These are phyloP conservation scores for Talaromyces amestolkiae DNA, from an alignment of 2,329 filamentous ascomycete genomes.

Conservation along the genomic window DNA sequence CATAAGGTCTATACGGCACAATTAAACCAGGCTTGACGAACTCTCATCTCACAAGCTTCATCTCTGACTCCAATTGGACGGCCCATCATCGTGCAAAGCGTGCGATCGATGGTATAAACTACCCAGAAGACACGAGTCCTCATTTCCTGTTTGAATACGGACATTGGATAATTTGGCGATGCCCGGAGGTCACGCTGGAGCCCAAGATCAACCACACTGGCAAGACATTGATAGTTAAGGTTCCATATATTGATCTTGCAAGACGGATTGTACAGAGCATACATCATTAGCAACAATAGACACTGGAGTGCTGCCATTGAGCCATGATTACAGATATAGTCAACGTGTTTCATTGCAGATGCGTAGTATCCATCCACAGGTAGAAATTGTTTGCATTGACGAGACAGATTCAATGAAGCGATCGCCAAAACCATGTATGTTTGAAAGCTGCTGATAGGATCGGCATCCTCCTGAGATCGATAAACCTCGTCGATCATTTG, in stretches of 20 bases:
- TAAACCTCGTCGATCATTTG: constrained; percentile 39
- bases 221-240: constrained; percentile 56
- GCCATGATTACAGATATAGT: constrained; percentile 49
- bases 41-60: constrained; percentile 54
- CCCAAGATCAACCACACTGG: constrained; percentile 52
- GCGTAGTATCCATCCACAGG: constrained; percentile 52
- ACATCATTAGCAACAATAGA: constrained; percentile 44
- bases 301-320: constrained; percentile 53
- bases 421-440: constrained; percentile 56
- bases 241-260: constrained; percentile 55
- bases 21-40: constrained; percentile 27
- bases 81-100: constrained; percentile 56
- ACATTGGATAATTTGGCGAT: constrained; percentile 38
- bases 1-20: not conserved
- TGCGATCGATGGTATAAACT: constrained; percentile 52
- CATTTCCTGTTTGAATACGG: constrained; percentile 53
- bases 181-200: constrained; percentile 51
- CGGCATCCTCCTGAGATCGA: constrained; percentile 19
- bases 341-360: constrained; percentile 48
- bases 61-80: constrained; percentile 56
- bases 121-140: constrained; percentile 58
- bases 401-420: constrained; percentile 47
- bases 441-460: constrained; percentile 45
- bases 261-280: constrained; percentile 52
- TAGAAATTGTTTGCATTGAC: constrained; percentile 44